Conservation (phyloP, 129 eudicot species). For the Sambucus nigra region DNA sequence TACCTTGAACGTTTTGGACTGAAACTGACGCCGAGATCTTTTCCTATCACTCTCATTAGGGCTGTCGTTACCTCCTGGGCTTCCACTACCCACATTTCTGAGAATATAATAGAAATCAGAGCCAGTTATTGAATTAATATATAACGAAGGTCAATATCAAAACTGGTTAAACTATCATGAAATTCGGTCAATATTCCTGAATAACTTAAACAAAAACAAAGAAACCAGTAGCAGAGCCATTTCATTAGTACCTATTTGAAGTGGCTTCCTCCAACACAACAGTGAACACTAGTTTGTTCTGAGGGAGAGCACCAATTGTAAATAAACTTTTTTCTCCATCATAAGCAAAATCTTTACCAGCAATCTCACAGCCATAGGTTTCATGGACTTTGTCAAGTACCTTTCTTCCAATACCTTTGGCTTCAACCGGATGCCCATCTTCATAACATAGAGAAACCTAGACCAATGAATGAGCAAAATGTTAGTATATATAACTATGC, state of each 20-base stretch:
- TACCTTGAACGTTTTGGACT: conserved; percentile 59
- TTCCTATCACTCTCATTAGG: conserved; percentile 44
- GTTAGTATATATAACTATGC: too few relatives aligned
- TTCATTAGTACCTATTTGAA: conserved; percentile 10
- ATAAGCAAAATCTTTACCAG: conserved; percentile 38
- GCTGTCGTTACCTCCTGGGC: conserved; percentile 31
- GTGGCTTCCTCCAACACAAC: conserved; percentile 36
- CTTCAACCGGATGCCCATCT: conserved; percentile 39
- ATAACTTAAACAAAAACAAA: too few relatives aligned
- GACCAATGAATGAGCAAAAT: not conserved
- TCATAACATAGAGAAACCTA: conserved; percentile 40
- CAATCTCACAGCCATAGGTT: conserved; percentile 23
- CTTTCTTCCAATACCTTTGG: conserved; percentile 38
- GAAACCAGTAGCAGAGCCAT: not conserved
- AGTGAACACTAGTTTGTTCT: conserved; percentile 33
- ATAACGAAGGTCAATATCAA: too few relatives aligned
- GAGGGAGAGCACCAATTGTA: conserved; percentile 39
- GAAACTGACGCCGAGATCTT: conserved; percentile 43
- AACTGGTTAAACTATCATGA: too few relatives aligned
- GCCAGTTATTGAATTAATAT: not conserved
- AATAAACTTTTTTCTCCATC: conserved; percentile 49
- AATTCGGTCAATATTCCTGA: too few relatives aligned
- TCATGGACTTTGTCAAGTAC: conserved; percentile 31
- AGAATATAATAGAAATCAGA: not conserved
- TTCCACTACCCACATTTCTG: conserved; percentile 19